Conservation (phyloP, 441 rosid species). For the Manihot esculenta region DNA sequence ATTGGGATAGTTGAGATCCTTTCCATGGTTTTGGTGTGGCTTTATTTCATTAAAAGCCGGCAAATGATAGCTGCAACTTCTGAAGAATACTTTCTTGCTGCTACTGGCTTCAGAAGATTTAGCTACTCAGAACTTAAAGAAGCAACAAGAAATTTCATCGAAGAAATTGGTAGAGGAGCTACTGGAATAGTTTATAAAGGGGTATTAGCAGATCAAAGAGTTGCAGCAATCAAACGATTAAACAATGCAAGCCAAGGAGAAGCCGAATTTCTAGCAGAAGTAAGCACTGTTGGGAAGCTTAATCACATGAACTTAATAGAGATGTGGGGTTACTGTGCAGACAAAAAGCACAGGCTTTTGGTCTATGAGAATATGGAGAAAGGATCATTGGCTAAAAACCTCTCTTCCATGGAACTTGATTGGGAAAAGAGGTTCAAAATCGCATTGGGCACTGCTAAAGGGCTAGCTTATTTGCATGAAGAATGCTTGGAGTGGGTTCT, state of each 20-base stretch:
- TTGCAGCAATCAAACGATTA: slow-evolving; percentile 29
- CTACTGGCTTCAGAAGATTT: slow-evolving; percentile 28
- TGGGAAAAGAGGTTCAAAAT: slow-evolving; percentile 8
- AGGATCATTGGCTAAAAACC: slow-evolving; percentile 23
- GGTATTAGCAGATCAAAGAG: slow-evolving; percentile 15
- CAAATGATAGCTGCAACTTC: not conserved
- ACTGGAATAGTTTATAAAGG: slow-evolving; percentile 34
- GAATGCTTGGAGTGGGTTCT: slow-evolving; percentile 13
- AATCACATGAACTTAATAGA: slow-evolving; percentile 42
- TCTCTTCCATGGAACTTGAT: not conserved
- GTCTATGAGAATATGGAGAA: slow-evolving; percentile 40
- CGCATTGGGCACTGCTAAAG: not conserved
- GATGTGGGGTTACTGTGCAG: slow-evolving; percentile 41
- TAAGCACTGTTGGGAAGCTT: slow-evolving; percentile 32
- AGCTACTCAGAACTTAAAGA: slow-evolving; percentile 26
- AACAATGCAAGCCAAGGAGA: slow-evolving; percentile 31
- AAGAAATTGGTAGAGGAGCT: slow-evolving; percentile 38
- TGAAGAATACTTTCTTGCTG: slow-evolving; percentile 16
- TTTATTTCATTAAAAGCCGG: not conserved
- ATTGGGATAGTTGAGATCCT: slow-evolving; percentile 24
- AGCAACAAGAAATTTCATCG: slow-evolving; percentile 24
- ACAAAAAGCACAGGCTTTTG: slow-evolving; percentile 33
- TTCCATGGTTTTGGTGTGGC: slow-evolving; percentile 20
- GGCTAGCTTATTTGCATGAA: slow-evolving; percentile 15
- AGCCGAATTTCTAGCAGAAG: slow-evolving; percentile 37